These are phyloP conservation scores for Agapanthus africanus DNA, from an alignment of 106 monocot species.

Conservation along the genomic window DNA sequence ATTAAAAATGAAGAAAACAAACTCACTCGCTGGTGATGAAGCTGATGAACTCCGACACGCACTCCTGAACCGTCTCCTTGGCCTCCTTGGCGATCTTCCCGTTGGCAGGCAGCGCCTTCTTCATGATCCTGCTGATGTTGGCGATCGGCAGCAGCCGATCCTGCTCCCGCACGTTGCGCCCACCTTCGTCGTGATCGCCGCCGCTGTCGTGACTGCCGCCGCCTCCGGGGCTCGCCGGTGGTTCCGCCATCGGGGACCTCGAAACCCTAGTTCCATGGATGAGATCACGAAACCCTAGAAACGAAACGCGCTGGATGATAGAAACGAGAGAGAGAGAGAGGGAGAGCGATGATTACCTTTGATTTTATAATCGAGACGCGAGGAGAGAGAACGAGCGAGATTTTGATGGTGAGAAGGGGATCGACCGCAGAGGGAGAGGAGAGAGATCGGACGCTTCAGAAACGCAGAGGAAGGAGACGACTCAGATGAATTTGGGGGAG, in stretches of 20 bases:
- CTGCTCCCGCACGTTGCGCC: constrained; percentile 37
- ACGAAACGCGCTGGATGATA: no score
- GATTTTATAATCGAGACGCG: not conserved
- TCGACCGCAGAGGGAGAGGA: constrained; percentile 10
- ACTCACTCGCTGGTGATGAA: constrained; percentile 63
- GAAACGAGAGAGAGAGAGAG: not conserved
- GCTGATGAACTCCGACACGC: constrained; percentile 64
- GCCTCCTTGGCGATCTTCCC: constrained; percentile 69
- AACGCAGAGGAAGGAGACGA: constrained; percentile 40
- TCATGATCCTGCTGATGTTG: constrained; percentile 62
- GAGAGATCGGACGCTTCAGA: constrained; percentile 54
- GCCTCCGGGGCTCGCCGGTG: constrained; percentile 23
- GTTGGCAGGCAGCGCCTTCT: constrained; percentile 57
- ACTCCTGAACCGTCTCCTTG: constrained; percentile 59
- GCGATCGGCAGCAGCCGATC: constrained; percentile 55
- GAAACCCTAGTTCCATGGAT: constrained; percentile 8
- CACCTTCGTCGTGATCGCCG: constrained; percentile 18
- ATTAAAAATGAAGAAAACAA: not conserved
- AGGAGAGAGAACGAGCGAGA: not conserved
- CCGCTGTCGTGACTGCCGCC: constrained; percentile 28
- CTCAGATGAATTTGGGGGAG: constrained; percentile 22
- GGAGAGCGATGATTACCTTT: not conserved
- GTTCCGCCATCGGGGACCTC: constrained; percentile 30
- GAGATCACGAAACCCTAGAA: not conserved
- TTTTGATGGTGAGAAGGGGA: not conserved